Evolutionary conservation across 2,329 filamentous ascomycete species (phyloP).

Genomic region (Fusarium albosuccineum): DNA sequence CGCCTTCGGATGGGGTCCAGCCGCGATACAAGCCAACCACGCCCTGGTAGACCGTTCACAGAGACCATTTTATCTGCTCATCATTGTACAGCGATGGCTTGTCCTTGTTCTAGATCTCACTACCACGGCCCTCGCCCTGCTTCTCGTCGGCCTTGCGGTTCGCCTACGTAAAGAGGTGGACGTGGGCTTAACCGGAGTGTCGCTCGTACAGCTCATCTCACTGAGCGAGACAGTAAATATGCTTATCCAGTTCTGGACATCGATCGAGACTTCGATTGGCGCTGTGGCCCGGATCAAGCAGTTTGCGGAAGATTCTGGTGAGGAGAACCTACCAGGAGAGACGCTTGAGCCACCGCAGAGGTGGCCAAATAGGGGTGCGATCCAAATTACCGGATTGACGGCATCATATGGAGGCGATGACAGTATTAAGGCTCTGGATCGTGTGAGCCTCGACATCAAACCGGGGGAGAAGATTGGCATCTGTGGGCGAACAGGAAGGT

Average conservation of each 20-base stretch:
- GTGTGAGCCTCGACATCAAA: slow-evolving; percentile 40
- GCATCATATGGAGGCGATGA: slow-evolving; percentile 45
- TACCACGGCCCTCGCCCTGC: slow-evolving; percentile 60
- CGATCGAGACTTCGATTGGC: slow-evolving; percentile 51
- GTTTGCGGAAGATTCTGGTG: slow-evolving; percentile 47
- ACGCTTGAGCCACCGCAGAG: slow-evolving; percentile 29
- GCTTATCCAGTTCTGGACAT: slow-evolving; percentile 54
- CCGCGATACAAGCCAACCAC: slow-evolving; percentile 58
- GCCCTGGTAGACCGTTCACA: slow-evolving; percentile 66
- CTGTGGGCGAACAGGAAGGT: slow-evolving; percentile 63
- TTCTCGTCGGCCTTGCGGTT: slow-evolving; percentile 63
- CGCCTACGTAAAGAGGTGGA: slow-evolving; percentile 44
- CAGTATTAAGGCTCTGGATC: slow-evolving; percentile 38
- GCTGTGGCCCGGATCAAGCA: slow-evolving; percentile 51
- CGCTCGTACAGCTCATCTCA: slow-evolving; percentile 49
- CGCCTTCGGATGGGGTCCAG: slow-evolving; percentile 63
- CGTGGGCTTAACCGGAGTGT: slow-evolving; percentile 51
- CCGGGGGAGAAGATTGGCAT: slow-evolving; percentile 64
- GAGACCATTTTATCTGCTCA: slow-evolving; percentile 68
- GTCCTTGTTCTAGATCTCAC: slow-evolving; percentile 64
- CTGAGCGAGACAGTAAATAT: slow-evolving; percentile 52
- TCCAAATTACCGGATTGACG: slow-evolving; percentile 45
- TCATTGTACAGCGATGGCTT: slow-evolving; percentile 69
- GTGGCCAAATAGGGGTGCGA: slow-evolving; percentile 50
- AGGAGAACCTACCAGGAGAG: slow-evolving; percentile 45